Evolutionary conservation across 306 rosid species (phyloP).

Genomic region (Ceratonia siliqua): DNA sequence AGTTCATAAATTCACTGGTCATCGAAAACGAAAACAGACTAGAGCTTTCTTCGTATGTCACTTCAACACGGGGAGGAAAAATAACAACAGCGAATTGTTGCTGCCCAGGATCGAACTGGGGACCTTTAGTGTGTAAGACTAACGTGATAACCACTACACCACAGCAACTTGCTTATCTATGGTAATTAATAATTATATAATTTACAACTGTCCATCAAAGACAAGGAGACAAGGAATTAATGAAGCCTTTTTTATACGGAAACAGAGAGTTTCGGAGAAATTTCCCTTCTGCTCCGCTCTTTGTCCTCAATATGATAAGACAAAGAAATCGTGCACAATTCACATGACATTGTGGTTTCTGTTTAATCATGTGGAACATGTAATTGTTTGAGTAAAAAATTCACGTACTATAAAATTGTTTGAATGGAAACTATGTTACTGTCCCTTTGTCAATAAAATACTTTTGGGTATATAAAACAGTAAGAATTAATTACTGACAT

Average conservation of each 20-base stretch:
- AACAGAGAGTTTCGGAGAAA: slow-evolving; percentile 32
- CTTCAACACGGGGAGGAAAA: neutral
- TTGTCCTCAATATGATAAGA: neutral
- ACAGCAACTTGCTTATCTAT: slow-evolving; percentile 75
- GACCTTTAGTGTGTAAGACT: slow-evolving; percentile 98
- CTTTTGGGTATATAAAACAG: no score
- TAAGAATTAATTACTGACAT: neutral
- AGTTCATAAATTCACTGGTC: no score
- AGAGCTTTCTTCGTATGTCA: no score
- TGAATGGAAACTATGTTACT: no score
- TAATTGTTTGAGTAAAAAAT: no score
- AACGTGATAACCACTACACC: slow-evolving; percentile 98
- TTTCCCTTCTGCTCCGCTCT: neutral
- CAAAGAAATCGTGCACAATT: neutral
- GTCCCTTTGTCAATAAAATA: no score
- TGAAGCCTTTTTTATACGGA: neutral
- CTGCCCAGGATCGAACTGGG: slow-evolving; percentile 96
- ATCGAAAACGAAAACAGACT: no score
- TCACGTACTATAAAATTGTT: no score
- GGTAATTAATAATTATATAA: no score
- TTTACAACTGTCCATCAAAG: no score
- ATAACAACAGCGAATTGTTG: slow-evolving; percentile 4
- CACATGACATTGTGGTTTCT: neutral
- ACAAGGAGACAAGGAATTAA: neutral
- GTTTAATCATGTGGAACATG: neutral